These are phyloP conservation scores for Boletales sp. DNA, from an alignment of 768 basidiomycete species.

Conservation along the genomic window DNA sequence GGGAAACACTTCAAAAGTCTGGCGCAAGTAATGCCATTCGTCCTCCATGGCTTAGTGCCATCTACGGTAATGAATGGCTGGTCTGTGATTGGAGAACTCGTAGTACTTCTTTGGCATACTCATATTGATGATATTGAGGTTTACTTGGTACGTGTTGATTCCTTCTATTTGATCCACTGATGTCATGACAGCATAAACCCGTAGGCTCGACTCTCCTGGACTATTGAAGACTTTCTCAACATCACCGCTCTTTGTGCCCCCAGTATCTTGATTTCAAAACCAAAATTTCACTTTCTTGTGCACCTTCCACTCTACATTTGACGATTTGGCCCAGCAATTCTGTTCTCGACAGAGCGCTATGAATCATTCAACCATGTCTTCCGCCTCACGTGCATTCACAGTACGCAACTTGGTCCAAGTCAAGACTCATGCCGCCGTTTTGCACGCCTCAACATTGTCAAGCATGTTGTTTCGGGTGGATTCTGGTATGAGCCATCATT, in stretches of 20 bases:
- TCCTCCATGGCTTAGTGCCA: slow-evolving; percentile 31
- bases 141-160: slow-evolving; percentile 26
- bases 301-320: neutral
- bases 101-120: slow-evolving; percentile 39
- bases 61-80: slow-evolving; percentile 23
- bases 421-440: slow-evolving; percentile 12
- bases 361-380: no score
- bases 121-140: slow-evolving; percentile 34
- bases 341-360: neutral
- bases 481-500: slow-evolving; percentile 1
- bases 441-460: slow-evolving; percentile 2
- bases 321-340: neutral
- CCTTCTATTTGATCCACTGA: no score
- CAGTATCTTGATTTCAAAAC: no score
- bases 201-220: no score
- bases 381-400: no score
- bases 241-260: no score
- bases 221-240: no score
- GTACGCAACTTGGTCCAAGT: slow-evolving; percentile 16
- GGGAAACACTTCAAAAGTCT: slow-evolving; percentile 33
- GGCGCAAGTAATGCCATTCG: slow-evolving; percentile 28
- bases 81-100: slow-evolving; percentile 35
- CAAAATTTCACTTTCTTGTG: neutral
- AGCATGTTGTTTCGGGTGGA: slow-evolving; percentile 7
- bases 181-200: no score